A percentile compares a stretch with the other conserved stretches of the same genome.
Evolutionary conservation across 768 basidiomycete genomes (phyloP).

Genomic region (Termitomyces sp.): DNA sequence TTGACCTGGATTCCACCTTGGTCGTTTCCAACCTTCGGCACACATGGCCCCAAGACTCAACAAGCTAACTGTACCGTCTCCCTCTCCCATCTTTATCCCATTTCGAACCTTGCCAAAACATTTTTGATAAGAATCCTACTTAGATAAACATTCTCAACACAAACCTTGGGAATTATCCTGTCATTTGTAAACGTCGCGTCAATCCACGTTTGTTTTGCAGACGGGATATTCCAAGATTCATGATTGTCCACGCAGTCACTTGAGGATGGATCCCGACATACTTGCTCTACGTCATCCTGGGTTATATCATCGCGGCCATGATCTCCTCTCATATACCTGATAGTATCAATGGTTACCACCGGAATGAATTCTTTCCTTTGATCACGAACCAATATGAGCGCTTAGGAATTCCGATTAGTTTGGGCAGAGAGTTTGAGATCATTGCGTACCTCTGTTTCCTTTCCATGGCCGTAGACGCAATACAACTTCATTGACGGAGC

Average conservation of each 20-base stretch:
- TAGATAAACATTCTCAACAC: not conserved
- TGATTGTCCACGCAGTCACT: conserved; percentile 42
- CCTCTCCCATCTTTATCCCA: conserved; percentile 92
- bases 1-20: conserved; percentile 89
- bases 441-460: conserved; percentile 80
- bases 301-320: conserved; percentile 64
- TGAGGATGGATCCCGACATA: conserved; percentile 44
- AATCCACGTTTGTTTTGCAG: conserved; percentile 72
- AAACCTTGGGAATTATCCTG: conserved; percentile 51
- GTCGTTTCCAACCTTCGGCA: conserved; percentile 88
- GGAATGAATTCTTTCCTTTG: no score
- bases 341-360: not conserved
- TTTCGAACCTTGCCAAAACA: conserved; percentile 53
- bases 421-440: not conserved
- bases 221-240: conserved; percentile 51
- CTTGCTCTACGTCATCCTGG: conserved; percentile 40
- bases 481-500: conserved; percentile 92
- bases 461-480: conserved; percentile 94
- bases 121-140: not conserved
- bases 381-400: conserved; percentile 76
- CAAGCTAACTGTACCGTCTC: conserved; percentile 90
- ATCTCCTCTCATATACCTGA: conserved; percentile 69
- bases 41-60: conserved; percentile 95
- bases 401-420: conserved; percentile 30
- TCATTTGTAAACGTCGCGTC: conserved; percentile 81